Conservation (phyloP, 768 basidiomycete species). For the Amanita inopinata region DNA sequence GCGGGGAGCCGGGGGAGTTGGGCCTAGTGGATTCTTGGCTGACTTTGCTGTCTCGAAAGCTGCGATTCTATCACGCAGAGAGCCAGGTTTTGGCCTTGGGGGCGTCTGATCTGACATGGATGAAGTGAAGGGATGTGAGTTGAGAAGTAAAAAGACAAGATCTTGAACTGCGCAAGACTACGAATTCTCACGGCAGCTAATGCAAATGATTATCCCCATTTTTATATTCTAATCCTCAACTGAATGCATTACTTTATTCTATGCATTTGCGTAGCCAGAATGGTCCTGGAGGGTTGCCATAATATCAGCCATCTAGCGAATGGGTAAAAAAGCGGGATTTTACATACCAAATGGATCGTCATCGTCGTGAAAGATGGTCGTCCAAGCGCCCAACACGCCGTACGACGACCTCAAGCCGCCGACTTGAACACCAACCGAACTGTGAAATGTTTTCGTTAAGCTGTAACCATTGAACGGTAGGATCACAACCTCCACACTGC, state of each 20-base stretch:
- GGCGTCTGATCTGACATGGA: slow-evolving; percentile 50
- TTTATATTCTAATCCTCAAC: neutral
- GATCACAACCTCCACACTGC: slow-evolving; percentile 44
- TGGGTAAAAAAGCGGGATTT: neutral
- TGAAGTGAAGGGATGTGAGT: neutral
- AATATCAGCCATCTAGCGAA: neutral
- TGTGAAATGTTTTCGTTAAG: no score
- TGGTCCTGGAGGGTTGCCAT: slow-evolving; percentile 18
- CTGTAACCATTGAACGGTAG: no score
- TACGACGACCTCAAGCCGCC: slow-evolving; percentile 49
- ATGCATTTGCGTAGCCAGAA: slow-evolving; percentile 24
- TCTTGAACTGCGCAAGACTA: neutral
- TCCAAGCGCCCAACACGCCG: slow-evolving; percentile 48
- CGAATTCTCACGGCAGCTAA: no score
- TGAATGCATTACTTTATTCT: no score
- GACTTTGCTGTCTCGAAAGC: slow-evolving; percentile 82
- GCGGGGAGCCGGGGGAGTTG: slow-evolving; percentile 40
- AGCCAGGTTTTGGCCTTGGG: slow-evolving; percentile 59
- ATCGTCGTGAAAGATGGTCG: slow-evolving; percentile 32
- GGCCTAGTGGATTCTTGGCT: slow-evolving; percentile 26
- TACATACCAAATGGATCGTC: slow-evolving; percentile 38
- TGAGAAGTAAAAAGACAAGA: neutral
- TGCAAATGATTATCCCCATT: no score
- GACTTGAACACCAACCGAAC: slow-evolving; percentile 53
- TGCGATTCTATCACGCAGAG: slow-evolving; percentile 81